These are phyloP conservation scores for Verticillium nonalfalfae DNA, from an alignment of 2,329 filamentous ascomycete species.

Conservation along the genomic window DNA sequence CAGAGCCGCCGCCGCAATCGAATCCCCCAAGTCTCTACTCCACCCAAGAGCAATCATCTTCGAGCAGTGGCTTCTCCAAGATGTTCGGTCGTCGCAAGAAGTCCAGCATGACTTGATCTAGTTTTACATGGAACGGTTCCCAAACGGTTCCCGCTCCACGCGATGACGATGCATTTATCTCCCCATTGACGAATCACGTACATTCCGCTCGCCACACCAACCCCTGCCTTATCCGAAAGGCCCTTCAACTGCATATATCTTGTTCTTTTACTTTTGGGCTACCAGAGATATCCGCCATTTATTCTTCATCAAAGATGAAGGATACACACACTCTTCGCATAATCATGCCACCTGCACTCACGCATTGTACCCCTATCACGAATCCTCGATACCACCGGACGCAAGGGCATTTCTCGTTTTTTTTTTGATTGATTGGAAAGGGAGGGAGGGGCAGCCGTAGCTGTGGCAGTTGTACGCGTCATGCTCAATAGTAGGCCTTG, in stretches of 20 bases:
- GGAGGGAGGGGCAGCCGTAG: background rate
- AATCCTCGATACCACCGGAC: background rate
- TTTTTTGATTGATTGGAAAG: background rate
- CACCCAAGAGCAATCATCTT: slow-evolving; percentile 16
- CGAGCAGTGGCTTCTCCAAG: slow-evolving; percentile 32
- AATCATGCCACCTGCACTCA: background rate
- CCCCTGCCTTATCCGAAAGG: background rate
- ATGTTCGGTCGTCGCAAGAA: slow-evolving; percentile 47
- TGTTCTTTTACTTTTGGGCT: background rate
- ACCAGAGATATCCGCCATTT: background rate
- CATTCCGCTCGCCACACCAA: background rate
- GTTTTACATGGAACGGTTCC: background rate
- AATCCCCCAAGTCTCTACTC: slow-evolving; percentile 17
- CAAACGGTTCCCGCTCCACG: background rate
- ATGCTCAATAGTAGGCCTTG: background rate
- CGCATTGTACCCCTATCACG: background rate
- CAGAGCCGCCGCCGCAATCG: slow-evolving; percentile 50
- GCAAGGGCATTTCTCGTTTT: background rate
- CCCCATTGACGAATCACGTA: background rate
- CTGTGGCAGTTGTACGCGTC: background rate
- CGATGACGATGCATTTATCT: background rate
- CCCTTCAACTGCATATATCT: background rate
- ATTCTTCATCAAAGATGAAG: background rate
- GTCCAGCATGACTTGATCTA: slow-evolving; percentile 22
- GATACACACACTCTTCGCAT: background rate